Evolutionary conservation across 352 stramenopile species (phyloP).

Genomic region (Globisporangium ultimum): DNA sequence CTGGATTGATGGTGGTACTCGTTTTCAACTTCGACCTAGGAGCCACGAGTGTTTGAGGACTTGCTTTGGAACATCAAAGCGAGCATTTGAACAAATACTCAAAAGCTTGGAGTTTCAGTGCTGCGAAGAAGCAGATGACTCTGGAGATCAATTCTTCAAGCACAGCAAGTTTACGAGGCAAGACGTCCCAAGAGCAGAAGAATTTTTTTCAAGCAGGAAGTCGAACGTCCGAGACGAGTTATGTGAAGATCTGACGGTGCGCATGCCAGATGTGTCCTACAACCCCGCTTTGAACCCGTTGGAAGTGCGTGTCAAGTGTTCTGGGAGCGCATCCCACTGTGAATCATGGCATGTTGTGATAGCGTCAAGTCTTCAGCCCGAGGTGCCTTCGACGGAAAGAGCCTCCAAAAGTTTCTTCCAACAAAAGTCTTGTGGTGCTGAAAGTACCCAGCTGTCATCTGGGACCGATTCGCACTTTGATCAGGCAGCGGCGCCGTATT

Average conservation of each 20-base stretch:
- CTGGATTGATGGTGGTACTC: slow-evolving; percentile 5
- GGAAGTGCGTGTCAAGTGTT: slow-evolving; percentile 47
- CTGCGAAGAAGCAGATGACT: background rate
- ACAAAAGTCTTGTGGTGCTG: background rate
- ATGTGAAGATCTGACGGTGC: slow-evolving; percentile 8
- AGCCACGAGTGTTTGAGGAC: background rate
- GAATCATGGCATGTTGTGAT: slow-evolving; percentile 35
- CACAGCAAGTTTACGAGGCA: slow-evolving; percentile 7
- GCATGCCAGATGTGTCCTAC: slow-evolving; percentile 34
- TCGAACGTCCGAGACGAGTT: background rate
- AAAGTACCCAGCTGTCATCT: background rate
- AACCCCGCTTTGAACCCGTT: slow-evolving; percentile 41
- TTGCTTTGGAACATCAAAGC: background rate
- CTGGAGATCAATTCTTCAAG: background rate
- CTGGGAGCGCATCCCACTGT: slow-evolving; percentile 7
- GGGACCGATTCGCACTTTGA: slow-evolving; percentile 1
- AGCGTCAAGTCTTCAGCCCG: slow-evolving; percentile 25
- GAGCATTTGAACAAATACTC: slow-evolving; percentile 3
- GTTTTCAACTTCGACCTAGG: background rate
- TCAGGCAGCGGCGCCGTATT: background rate
- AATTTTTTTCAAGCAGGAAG: background rate
- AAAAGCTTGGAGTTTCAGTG: slow-evolving; percentile 5
- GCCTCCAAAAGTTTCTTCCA: slow-evolving; percentile 7
- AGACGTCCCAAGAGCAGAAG: background rate
- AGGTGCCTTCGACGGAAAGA: slow-evolving; percentile 11